Conservation (phyloP, 2,329 filamentous ascomycete genomes). For the Cercospora canescens region DNA sequence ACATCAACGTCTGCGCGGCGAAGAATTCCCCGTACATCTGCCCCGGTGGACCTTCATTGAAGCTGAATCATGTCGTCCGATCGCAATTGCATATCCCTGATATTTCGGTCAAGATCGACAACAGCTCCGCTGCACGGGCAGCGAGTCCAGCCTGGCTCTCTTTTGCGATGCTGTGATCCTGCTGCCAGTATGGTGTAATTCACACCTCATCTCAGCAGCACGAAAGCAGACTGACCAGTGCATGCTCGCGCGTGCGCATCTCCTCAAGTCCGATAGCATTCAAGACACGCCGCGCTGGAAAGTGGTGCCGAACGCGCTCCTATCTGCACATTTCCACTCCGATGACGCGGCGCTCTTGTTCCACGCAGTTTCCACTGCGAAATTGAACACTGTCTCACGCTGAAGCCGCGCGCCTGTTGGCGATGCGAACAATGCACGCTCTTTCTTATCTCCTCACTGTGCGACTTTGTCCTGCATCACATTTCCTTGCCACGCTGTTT, state of each 20-base stretch:
- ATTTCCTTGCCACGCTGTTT: background rate
- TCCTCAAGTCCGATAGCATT: background rate
- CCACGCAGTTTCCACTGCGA: background rate
- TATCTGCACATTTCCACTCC: background rate
- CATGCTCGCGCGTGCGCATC: background rate
- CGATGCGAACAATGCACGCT: background rate
- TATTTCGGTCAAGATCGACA: background rate
- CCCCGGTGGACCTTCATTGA: background rate
- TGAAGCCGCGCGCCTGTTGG: background rate
- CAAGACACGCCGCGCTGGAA: background rate
- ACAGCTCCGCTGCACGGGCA: background rate
- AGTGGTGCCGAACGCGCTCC: background rate
- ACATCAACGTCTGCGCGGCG: background rate
- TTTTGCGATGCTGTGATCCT: background rate
- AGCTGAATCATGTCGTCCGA: background rate
- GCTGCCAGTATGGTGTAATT: background rate
- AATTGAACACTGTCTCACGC: background rate
- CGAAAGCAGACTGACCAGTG: background rate
- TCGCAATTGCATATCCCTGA: background rate
- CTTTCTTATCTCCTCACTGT: background rate
- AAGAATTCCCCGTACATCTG: background rate
- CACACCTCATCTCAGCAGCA: no score
- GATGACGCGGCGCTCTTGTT: constrained; percentile 4
- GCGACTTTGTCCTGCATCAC: background rate
- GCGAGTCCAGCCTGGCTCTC: background rate